These are phyloP conservation scores for Echeveria elegans DNA, from an alignment of 164 flowering plant genomes.

Conservation along the genomic window DNA sequence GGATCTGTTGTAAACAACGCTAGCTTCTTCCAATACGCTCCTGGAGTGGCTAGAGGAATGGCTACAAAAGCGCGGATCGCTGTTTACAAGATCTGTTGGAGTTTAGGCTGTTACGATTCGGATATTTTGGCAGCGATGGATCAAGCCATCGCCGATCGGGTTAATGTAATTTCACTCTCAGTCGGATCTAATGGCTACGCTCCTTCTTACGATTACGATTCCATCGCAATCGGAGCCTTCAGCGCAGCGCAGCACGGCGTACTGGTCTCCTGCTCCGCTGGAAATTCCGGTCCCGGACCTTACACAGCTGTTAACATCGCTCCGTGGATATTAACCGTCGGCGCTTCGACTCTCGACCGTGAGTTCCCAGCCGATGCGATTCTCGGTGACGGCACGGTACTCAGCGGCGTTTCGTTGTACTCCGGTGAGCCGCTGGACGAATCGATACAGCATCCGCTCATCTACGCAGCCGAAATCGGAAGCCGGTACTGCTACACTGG, in stretches of 20 bases:
- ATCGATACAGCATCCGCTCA: conserved; percentile 27
- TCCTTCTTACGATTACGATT: conserved; percentile 46
- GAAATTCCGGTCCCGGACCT: conserved; percentile 73
- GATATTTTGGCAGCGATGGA: conserved; percentile 84
- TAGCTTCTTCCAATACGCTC: conserved; percentile 43
- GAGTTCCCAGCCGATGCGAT: conserved; percentile 78
- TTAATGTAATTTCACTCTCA: conserved; percentile 73
- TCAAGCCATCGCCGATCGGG: conserved; percentile 66
- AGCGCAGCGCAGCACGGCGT: conserved; percentile 61
- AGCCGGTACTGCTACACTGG: conserved; percentile 37
- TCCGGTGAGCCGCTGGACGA: conserved; percentile 36
- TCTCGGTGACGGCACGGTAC: conserved; percentile 61
- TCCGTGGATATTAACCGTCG: conserved; percentile 91
- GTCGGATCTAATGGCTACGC: conserved; percentile 56
- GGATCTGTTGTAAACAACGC: conserved; percentile 57
- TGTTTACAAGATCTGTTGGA: conserved; percentile 68
- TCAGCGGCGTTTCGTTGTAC: conserved; percentile 64
- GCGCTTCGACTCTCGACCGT: conserved; percentile 81
- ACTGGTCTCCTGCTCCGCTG: conserved; percentile 77
- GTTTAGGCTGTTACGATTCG: conserved; percentile 53
- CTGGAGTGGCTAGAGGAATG: conserved; percentile 75
- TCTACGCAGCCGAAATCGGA: conserved; percentile 50
- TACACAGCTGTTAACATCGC: conserved; percentile 72
- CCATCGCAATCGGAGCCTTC: conserved; percentile 83
- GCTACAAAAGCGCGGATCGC: conserved; percentile 70